A percentile compares a stretch with the other conserved stretches of the same genome.
These are phyloP conservation scores for Hymenochaete sp. DNA, from an alignment of 1,284 basidiomycete species.

Conservation along the genomic window DNA sequence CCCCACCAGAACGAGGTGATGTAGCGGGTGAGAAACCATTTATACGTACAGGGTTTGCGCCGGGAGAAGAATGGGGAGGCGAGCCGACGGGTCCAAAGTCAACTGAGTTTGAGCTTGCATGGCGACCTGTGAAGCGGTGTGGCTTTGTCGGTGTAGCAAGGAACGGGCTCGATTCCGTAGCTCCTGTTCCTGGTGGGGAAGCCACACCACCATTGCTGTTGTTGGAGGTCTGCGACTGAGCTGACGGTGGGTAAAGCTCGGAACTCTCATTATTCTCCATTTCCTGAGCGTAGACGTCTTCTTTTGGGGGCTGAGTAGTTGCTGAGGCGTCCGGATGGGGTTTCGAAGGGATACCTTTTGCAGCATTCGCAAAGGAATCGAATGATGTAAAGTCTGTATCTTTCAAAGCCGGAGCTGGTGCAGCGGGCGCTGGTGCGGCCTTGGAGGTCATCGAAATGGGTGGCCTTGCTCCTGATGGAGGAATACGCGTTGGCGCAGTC, in stretches of 20 bases:
- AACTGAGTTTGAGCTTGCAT: slow-evolving; percentile 27
- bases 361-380: too few species aligned
- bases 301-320: too few species aligned
- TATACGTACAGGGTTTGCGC: slow-evolving; percentile 29
- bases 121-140: slow-evolving; percentile 26
- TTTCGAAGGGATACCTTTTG: too few species aligned
- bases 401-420: slow-evolving; percentile 67
- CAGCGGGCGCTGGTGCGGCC: slow-evolving; percentile 63
- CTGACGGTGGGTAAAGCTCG: too few species aligned
- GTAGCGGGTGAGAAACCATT: slow-evolving; percentile 43
- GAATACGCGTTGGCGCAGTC: slow-evolving; percentile 41
- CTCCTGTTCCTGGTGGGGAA: slow-evolving; percentile 15
- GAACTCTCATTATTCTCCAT: too few species aligned
- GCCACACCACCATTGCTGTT: slow-evolving; percentile 16
- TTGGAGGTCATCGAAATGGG: slow-evolving; percentile 61
- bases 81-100: slow-evolving; percentile 76
- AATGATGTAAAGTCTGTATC: slow-evolving; percentile 67
- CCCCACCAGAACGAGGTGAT: slow-evolving; percentile 30
- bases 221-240: slow-evolving; percentile 14
- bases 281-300: too few species aligned
- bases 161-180: slow-evolving; percentile 31
- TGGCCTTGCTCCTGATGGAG: slow-evolving; percentile 39
- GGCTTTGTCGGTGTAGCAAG: slow-evolving; percentile 42
- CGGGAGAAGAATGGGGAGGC: slow-evolving; percentile 44
- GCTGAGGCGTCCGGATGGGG: too few species aligned